Base-by-base conservation (phyloP, 2,329 filamentous ascomycete genomes). In the Plenodomus tracheiphilus region DNA sequence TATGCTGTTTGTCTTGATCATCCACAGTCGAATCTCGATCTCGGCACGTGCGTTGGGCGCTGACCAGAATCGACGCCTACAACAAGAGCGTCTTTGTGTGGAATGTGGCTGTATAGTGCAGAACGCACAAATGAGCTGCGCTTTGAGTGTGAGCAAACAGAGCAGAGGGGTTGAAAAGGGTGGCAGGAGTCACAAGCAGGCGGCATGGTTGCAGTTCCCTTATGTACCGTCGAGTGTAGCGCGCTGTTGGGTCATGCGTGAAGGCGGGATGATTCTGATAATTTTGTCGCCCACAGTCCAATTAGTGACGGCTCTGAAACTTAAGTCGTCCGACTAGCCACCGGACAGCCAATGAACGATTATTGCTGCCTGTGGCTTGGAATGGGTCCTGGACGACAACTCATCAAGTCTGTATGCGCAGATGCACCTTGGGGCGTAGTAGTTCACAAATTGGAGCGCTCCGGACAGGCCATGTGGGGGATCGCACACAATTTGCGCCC, bases 371-470 rank as follows among this genome's bases (percentile, higher is more conserved):
- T 54, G 58, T 60, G 62, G 60, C 62, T 54, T 62, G 51, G 61
- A 46, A 48, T 61, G 61, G 63, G 58, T 56, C 61, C 47, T 62
- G 53, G 49, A 61, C 64, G 69, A 70, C 69, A 72, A 69, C 68
- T 69, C 69, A 72, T 70, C 69, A 70, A 61, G 48, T 51, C 43
- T 64, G 65, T 61, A 62, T 56, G 56, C 59, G 62, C 61, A 55
- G 58, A 62, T 56, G 58, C 59, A 58, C 60, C 49, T 50, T 41
- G 46, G 48, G 51, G 51, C 53, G 53, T 47, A 52, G 49, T 49
- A 42, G 47, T 49, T 49, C 53, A 59, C 64, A 52, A 15, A 65
- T 65, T 68, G 62, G 61, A 59, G 58, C 54, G 60, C 45, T 56
- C 40, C 45, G 43, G 54, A 51, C 55, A 47, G 49, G 48, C 43